Base-by-base conservation (phyloP, 2,329 filamentous ascomycete genomes). In the Colletotrichum caudatum region DNA sequence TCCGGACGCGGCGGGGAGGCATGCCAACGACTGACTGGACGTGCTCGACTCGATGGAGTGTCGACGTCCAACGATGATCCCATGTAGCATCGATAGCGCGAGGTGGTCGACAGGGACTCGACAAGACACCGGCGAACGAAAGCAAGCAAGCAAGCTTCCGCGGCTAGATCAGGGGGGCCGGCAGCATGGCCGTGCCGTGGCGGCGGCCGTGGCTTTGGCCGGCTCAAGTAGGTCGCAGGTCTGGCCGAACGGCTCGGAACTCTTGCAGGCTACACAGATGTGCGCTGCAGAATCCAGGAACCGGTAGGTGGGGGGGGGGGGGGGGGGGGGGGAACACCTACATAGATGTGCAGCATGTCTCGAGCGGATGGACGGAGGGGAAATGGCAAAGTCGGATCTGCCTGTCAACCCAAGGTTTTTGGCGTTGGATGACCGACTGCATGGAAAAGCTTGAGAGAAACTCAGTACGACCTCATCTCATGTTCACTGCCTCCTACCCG, bases 251-350 rank as follows among this genome's bases (percentile, higher is more conserved):
- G 35, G 33, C 44, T 33, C 37, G 8, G 50, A 62, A 48, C 12
- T 18, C 18, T 26, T 26, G 18, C 8, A 18, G 23, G 46, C 46
- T 12, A 48, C 46, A 48, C 20, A 9, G 7, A 33, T 33, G 50
- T 58, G 58, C 51, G 53, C 35, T 68, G 51, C 68, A 71, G 58
- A 66, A 63, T 51, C 50, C 68, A 68, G 64, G 64, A 63, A 71
- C 68, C 58, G 58, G 33, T 41, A 37, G 56, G 51, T 71, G 64
- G 44, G 64, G 54, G 5, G 37, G 23, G 41, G 5, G 37, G 23
- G 41, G n/a, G n/a, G n/a, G 64, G 44, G 64, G 54, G 5, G 37
- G 23, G 41, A 39, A 51, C 33, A 20, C 16, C 41, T 20, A 41
- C 14, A 16, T 41, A 58, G 48, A 37, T 29, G 41, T 33, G 29